phyloP scores from a whole-genome alignment of 768 basidiomycete species.

The Trametes coccinea region DNA sequence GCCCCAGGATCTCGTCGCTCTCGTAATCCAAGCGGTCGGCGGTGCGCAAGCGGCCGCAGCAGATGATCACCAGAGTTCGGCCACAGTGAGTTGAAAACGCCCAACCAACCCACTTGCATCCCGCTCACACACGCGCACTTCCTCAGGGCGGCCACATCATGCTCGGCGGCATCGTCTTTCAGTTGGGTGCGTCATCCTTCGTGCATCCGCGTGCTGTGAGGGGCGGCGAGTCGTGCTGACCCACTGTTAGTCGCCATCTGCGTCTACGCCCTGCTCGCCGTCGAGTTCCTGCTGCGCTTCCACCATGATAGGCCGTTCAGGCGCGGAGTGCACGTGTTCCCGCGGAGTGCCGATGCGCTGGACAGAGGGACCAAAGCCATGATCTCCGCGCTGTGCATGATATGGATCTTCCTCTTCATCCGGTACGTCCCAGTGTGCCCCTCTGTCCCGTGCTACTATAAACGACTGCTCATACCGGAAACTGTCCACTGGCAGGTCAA shows the following conservation, averaged over 20 bases:
- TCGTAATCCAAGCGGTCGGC: slow-evolving; percentile 63
- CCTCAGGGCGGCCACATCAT: slow-evolving; percentile 52
- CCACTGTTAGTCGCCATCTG: slow-evolving; percentile 34
- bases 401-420: slow-evolving; percentile 49
- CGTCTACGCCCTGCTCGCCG: slow-evolving; percentile 40
- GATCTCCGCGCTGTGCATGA: slow-evolving; percentile 37
- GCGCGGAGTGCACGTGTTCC: slow-evolving; percentile 7
- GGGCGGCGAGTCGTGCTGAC: not conserved
- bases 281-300: slow-evolving; percentile 49
- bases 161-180: slow-evolving; percentile 64
- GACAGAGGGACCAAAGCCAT: slow-evolving; percentile 33
- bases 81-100: slow-evolving; percentile 26
- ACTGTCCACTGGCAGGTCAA: slow-evolving; percentile 33
- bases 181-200: slow-evolving; percentile 42
- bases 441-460: slow-evolving; percentile 16
- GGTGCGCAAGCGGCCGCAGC: slow-evolving; percentile 48
- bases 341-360: not conserved
- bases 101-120: not conserved
- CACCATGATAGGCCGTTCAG: slow-evolving; percentile 36
- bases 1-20: slow-evolving; percentile 51
- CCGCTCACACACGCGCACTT: no score
- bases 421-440: slow-evolving; percentile 36
- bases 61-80: slow-evolving; percentile 20
- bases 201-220: not conserved
- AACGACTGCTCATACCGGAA: not conserved